Evolutionary conservation across 768 basidiomycete genomes (phyloP), one percentile per base, ranked within the genome.

Genomic region (Agrocybe praecox): DNA sequence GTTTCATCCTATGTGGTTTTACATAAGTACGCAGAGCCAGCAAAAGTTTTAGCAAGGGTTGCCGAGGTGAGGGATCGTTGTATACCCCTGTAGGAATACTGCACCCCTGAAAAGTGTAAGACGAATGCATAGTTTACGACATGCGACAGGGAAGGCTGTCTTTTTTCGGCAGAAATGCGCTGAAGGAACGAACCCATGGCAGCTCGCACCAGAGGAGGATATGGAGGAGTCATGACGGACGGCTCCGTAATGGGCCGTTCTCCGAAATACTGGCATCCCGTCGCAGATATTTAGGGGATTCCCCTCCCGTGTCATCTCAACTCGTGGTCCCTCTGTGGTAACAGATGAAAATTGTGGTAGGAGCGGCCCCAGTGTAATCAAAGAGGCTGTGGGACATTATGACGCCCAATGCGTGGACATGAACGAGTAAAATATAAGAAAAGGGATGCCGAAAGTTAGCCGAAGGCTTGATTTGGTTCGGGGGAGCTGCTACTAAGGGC

Each of bases 401-500:
- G 26, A 29, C 26, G 26, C 26, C 26, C 26, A 29, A 9, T 5
- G 26, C 26, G 26, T 29, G 26, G 26, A 29, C 26, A 9, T 29
- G 26, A 59, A 50, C 49, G 49, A 50, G 52, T 11, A 48, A 43
- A 49, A 42, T 19, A 10, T 48, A 23, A 45, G 22, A 36, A 40
- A 53, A 55, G 4, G 18, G 50, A 50, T 64, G 62, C 66, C 64
- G 66, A 63, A 44, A 53, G 65, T 59, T 57, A 60, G 69, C 69
- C 69, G 68, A 58, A n/a, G 47, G 43, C 59, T 51, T 62, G 64
- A 69, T 65, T 64, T 61, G 62, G 63, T 45, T 53, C 36, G 36
- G 36, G 36, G 53, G 36, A 47, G 51, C 52, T 62, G 62, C 67
- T 65, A 65, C 26, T 65, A 52, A 57, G 66, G 65, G 26, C 55